phyloP scores from a whole-genome alignment of 1,284 basidiomycete species.

The Boletus smithii region DNA sequence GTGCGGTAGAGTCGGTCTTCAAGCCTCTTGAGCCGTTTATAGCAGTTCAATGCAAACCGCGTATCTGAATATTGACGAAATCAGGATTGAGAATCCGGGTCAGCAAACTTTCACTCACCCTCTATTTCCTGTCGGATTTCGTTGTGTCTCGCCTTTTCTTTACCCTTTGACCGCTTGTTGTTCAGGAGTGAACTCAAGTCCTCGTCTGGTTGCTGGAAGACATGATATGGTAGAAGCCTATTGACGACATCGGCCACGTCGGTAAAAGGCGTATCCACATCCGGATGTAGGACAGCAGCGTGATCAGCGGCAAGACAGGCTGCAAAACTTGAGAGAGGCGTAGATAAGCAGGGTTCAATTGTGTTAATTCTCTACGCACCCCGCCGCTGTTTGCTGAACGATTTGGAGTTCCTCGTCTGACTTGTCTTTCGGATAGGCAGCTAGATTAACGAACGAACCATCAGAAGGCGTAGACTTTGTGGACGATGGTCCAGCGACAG shows the following conservation, averaged over 20 bases:
- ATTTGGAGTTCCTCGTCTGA: constrained; percentile 37
- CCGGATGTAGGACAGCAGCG: constrained; percentile 53
- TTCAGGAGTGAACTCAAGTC: constrained; percentile 44
- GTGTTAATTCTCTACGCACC: constrained; percentile 37
- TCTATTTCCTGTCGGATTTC: constrained; percentile 51
- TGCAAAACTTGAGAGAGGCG: constrained; percentile 45
- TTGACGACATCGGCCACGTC: constrained; percentile 59
- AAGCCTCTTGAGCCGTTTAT: constrained; percentile 52
- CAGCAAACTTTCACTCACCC: constrained; percentile 33
- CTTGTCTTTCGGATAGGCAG: constrained; percentile 22
- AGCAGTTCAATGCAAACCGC: constrained; percentile 63
- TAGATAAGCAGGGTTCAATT: constrained; percentile 17
- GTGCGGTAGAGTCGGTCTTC: constrained; percentile 55
- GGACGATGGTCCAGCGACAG: constrained; percentile 36
- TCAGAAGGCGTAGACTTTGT: constrained; percentile 11
- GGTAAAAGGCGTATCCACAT: constrained; percentile 63
- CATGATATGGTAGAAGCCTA: constrained; percentile 70
- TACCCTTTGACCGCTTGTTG: constrained; percentile 50
- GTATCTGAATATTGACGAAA: constrained; percentile 44
- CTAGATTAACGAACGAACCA: constrained; percentile 10
- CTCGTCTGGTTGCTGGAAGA: constrained; percentile 68
- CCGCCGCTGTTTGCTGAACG: constrained; percentile 43
- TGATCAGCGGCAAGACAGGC: constrained; percentile 61
- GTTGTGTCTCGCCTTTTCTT: constrained; percentile 47
- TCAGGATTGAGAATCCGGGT: neutral